Evolutionary conservation across 179 eudicot genomes (phyloP).

Genomic region (Heliamphora pulchella): DNA sequence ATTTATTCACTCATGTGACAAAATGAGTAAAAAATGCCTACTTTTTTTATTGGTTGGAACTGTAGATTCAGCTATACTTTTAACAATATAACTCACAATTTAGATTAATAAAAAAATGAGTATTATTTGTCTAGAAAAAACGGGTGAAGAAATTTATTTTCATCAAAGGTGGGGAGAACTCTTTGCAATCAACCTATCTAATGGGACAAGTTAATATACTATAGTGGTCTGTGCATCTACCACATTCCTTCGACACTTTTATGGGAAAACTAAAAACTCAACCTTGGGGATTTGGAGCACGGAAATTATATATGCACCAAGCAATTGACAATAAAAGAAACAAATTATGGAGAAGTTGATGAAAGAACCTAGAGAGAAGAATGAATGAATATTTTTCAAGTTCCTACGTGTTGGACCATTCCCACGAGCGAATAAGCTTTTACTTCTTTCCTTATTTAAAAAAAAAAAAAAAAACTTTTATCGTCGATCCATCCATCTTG

Average conservation of each 20-base stretch:
- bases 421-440: neutral
- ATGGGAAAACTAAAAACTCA: slow-evolving; percentile 11
- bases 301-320: neutral
- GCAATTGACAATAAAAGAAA: neutral
- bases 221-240: neutral
- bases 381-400: neutral
- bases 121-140: too few relatives aligned
- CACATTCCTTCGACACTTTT: slow-evolving; percentile 9
- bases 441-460: neutral
- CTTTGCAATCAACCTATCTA: neutral
- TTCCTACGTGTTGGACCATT: neutral
- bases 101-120: too few relatives aligned
- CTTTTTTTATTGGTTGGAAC: too few relatives aligned
- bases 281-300: slow-evolving; percentile 15
- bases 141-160: too few relatives aligned
- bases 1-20: too few relatives aligned
- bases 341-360: neutral
- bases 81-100: too few relatives aligned
- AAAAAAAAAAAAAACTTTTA: too few relatives aligned
- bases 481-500: too few relatives aligned
- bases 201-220: neutral
- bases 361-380: neutral
- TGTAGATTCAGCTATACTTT: too few relatives aligned
- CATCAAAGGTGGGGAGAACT: neutral
- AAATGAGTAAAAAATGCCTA: too few relatives aligned